These are phyloP conservation scores for Paragyromitra xinjiangensis DNA, from an alignment of 495 filamentous ascomycete genomes.

Conservation along the genomic window DNA sequence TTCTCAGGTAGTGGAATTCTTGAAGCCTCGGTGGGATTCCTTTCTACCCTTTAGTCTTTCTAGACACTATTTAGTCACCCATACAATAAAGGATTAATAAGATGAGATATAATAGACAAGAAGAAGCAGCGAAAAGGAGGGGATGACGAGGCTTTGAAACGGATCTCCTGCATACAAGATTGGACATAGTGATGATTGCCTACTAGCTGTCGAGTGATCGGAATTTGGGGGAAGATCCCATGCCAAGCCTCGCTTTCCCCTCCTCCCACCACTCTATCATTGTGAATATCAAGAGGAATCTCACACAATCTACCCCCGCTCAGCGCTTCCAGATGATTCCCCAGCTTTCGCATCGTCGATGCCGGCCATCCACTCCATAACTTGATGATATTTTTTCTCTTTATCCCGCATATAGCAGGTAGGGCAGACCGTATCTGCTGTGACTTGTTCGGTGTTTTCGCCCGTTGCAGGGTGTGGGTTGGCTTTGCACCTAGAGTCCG, in stretches of 20 bases:
- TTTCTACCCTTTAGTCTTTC: background rate
- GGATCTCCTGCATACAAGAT: constrained; percentile 32
- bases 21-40: constrained; percentile 22
- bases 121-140: constrained; percentile 11
- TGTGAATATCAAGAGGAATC: constrained; percentile 31
- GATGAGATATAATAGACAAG: background rate
- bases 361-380: constrained; percentile 50
- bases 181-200: constrained; percentile 7
- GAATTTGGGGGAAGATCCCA: constrained; percentile 16
- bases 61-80: constrained; percentile 25
- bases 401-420: constrained; percentile 49
- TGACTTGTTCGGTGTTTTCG: constrained; percentile 37
- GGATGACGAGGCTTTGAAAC: constrained; percentile 3
- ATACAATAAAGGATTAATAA: constrained; percentile 8
- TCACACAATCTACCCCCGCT: constrained; percentile 33
- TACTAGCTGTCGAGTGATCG: constrained; percentile 12
- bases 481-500: constrained; percentile 36
- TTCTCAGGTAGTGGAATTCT: background rate
- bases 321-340: constrained; percentile 9
- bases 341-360: constrained; percentile 27
- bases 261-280: constrained; percentile 1
- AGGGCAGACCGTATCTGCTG: constrained; percentile 35
- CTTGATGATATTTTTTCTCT: constrained; percentile 47
- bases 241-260: constrained; percentile 35
- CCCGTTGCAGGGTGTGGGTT: constrained; percentile 34